Percentiles rank a stretch among this genome's conserved stretches.
These are phyloP conservation scores for Penicillium fuscoglaucum DNA, from an alignment of 2,329 filamentous ascomycete species.

Conservation along the genomic window DNA sequence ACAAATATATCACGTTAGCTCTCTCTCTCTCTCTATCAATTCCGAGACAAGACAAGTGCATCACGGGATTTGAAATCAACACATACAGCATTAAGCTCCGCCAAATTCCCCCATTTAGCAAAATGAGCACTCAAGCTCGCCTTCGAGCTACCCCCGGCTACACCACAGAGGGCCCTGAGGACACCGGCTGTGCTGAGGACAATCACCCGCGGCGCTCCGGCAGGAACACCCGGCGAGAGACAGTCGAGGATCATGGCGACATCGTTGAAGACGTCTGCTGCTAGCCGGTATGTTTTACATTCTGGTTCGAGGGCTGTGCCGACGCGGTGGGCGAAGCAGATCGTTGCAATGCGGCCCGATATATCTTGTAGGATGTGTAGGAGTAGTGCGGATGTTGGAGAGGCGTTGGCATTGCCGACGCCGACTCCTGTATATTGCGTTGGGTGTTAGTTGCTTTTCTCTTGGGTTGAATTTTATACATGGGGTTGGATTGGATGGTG, in stretches of 20 bases:
- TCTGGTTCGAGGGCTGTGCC: conserved; percentile 84
- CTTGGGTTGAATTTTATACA: background rate
- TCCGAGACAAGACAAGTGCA: background rate
- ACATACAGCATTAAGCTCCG: conserved; percentile 80
- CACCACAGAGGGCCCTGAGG: conserved; percentile 73
- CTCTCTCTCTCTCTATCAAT: too few species aligned
- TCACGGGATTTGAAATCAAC: background rate
- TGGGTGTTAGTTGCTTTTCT: background rate
- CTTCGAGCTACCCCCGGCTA: conserved; percentile 86
- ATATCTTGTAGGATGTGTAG: conserved; percentile 81
- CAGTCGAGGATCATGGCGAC: conserved; percentile 82
- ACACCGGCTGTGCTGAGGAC: conserved; percentile 63
- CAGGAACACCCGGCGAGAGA: conserved; percentile 71
- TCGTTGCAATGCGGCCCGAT: conserved; percentile 78
- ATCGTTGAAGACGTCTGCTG: conserved; percentile 88
- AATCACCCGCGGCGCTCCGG: conserved; percentile 52
- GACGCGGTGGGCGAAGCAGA: conserved; percentile 78
- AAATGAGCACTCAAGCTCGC: conserved; percentile 91
- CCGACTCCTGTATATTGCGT: conserved; percentile 60
- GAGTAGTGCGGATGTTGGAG: conserved; percentile 76
- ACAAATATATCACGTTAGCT: conserved; percentile 4
- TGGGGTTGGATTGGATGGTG: background rate
- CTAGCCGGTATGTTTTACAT: conserved; percentile 83
- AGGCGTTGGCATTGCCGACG: conserved; percentile 75
- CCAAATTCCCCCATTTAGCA: conserved; percentile 80